A percentile compares a stretch with the other conserved stretches of the same genome.
Evolutionary conservation across 1,139 yeast genomes (phyloP).

Genomic region (Protomyces inundatus): DNA sequence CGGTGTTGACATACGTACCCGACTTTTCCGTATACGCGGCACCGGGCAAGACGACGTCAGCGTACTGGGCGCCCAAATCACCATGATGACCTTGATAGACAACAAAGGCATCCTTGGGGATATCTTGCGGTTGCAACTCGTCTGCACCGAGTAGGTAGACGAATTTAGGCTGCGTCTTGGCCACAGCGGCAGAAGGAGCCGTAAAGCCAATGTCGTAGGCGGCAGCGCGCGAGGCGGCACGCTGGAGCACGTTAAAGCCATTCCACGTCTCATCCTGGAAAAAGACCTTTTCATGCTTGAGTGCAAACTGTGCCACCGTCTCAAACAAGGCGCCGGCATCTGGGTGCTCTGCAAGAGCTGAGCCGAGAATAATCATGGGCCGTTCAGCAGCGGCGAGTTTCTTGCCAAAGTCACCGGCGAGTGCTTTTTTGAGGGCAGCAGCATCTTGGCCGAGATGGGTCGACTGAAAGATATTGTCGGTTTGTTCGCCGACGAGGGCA

Average conservation of each 20-base stretch:
- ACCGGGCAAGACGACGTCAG: conserved; percentile 83
- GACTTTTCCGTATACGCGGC: conserved; percentile 85
- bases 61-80: conserved; percentile 80
- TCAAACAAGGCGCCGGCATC: conserved; percentile 63
- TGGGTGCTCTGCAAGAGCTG: conserved; percentile 66
- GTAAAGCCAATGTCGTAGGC: conserved; percentile 82
- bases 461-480: conserved; percentile 69
- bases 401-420: conserved; percentile 64
- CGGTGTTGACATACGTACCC: conserved; percentile 85
- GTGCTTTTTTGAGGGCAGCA: conserved; percentile 55
- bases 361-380: conserved; percentile 78
- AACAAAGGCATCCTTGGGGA: conserved; percentile 82
- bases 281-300: conserved; percentile 53
- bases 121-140: conserved; percentile 62
- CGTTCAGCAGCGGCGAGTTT: conserved; percentile 61
- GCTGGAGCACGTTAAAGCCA: conserved; percentile 73
- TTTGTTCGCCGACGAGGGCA: conserved; percentile 67
- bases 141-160: conserved; percentile 81
- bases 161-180: conserved; percentile 60
- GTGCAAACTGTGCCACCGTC: conserved; percentile 58
- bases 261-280: conserved; percentile 66
- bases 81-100: conserved; percentile 93
- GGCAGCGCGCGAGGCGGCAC: conserved; percentile 82
- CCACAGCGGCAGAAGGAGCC: conserved; percentile 48
- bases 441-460: conserved; percentile 61